Evolutionary conservation across 176 grass and related monocot genomes (phyloP).

Genomic region (Oryza meridionalis): DNA sequence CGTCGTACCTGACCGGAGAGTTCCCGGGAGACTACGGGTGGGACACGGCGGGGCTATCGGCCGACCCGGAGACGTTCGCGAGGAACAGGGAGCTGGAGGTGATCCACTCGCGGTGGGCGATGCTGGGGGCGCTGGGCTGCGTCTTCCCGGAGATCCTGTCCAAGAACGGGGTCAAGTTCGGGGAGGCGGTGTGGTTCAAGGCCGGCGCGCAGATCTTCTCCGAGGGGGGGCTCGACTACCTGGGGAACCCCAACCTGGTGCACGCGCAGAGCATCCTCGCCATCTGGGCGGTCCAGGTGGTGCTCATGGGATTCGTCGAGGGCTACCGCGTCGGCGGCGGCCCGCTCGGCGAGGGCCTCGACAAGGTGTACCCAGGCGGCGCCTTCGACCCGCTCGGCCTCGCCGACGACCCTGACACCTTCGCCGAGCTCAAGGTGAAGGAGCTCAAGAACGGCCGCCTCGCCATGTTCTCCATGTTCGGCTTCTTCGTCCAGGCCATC

Average conservation of each 20-base stretch:
- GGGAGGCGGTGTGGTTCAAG: slow-evolving; percentile 83
- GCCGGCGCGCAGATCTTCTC: slow-evolving; percentile 76
- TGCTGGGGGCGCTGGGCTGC: slow-evolving; percentile 68
- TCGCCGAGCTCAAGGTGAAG: slow-evolving; percentile 93
- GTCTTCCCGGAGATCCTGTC: slow-evolving; percentile 72
- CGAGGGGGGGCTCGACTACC: slow-evolving; percentile 73
- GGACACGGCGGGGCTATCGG: slow-evolving; percentile 87
- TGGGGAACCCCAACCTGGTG: slow-evolving; percentile 74
- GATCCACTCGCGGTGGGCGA: slow-evolving; percentile 77
- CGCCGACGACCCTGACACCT: slow-evolving; percentile 70
- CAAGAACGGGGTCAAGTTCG: slow-evolving; percentile 75
- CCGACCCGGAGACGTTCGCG: slow-evolving; percentile 85
- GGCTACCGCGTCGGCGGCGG: slow-evolving; percentile 77
- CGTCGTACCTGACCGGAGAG: slow-evolving; percentile 85
- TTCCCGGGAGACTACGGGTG: slow-evolving; percentile 94
- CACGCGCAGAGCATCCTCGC: slow-evolving; percentile 82
- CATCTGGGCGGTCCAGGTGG: slow-evolving; percentile 68
- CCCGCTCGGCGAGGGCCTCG: slow-evolving; percentile 65
- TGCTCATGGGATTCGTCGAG: slow-evolving; percentile 88
- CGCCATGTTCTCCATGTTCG: slow-evolving; percentile 99
- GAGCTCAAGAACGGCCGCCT: slow-evolving; percentile 94
- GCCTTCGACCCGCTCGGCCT: slow-evolving; percentile 70
- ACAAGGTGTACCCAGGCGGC: slow-evolving; percentile 70
- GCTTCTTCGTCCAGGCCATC: slow-evolving; percentile 96
- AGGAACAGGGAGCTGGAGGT: slow-evolving; percentile 88